A percentile compares a stretch with the other conserved stretches of the same genome.
Conservation (phyloP, 2,329 filamentous ascomycete species). For the Blastomyces parvus region DNA sequence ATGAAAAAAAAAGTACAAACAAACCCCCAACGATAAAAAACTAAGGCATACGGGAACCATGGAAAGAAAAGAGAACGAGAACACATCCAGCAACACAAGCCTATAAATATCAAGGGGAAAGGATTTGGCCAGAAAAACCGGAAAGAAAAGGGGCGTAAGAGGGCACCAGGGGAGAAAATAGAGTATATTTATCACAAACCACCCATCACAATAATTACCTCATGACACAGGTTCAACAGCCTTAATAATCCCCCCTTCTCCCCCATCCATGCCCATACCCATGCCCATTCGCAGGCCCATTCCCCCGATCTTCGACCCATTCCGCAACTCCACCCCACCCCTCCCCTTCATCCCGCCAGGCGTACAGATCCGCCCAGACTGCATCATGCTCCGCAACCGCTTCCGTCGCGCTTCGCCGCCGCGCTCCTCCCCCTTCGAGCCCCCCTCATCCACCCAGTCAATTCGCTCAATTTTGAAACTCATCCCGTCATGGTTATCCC, state of each 20-base stretch:
- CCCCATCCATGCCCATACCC: constrained; percentile 12
- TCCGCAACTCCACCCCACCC: constrained; percentile 5
- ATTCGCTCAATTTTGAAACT: constrained; percentile 77
- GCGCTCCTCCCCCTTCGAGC: constrained; percentile 38
- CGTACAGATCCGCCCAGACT: constrained; percentile 35
- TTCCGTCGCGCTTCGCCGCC: constrained; percentile 41
- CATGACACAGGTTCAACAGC: constrained; percentile 28
- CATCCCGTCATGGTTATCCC: constrained; percentile 68
- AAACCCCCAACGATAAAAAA: background rate
- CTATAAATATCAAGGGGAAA: background rate
- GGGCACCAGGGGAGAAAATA: background rate
- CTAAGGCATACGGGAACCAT: background rate
- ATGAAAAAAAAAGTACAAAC: background rate
- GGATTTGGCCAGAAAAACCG: background rate
- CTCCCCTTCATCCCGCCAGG: constrained; percentile 25
- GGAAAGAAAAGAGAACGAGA: background rate
- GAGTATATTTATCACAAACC: background rate
- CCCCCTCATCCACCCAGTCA: constrained; percentile 72
- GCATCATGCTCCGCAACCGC: constrained; percentile 39
- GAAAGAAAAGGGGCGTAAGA: constrained; percentile 3
- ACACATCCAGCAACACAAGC: background rate
- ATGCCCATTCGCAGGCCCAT: background rate
- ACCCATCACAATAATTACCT: constrained; percentile 5
- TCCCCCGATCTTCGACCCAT: constrained; percentile 20
- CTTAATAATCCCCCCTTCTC: constrained; percentile 15